Evolutionary conservation across 495 filamentous ascomycete genomes (phyloP).

Genomic region (Cenococcum geophilum): DNA sequence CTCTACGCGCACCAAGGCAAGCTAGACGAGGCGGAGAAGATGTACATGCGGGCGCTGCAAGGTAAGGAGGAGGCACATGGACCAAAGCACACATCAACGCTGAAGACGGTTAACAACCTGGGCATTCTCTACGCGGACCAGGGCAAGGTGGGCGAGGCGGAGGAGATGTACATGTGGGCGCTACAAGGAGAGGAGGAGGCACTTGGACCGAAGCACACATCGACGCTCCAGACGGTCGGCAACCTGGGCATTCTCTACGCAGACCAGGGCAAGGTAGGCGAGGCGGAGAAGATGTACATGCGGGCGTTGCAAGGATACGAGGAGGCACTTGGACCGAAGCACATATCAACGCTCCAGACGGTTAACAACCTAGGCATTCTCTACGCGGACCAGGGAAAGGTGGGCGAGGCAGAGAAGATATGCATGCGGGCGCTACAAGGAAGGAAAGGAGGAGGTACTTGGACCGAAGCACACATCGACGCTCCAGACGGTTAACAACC

Average conservation of each 20-base stretch:
- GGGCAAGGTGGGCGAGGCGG: too few relatives aligned
- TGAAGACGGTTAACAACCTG: too few relatives aligned
- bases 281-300: too few relatives aligned
- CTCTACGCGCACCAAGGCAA: too few relatives aligned
- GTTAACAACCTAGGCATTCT: too few relatives aligned
- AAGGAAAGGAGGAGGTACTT: constrained; percentile 7
- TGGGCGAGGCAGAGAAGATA: too few relatives aligned
- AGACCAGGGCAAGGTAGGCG: too few relatives aligned
- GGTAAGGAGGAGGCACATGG: constrained; percentile 39
- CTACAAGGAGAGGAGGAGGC: constrained; percentile 15
- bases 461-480: constrained; percentile 2
- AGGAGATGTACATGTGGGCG: constrained; percentile 14
- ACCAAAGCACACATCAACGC: constrained; percentile 39
- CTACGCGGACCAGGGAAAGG: too few relatives aligned
- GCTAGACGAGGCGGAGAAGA: too few relatives aligned
- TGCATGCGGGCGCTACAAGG: constrained; percentile 39
- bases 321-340: constrained; percentile 37
- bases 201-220: constrained; percentile 12
- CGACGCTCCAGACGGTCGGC: constrained; percentile 11
- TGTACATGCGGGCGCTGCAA: constrained; percentile 4
- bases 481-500: too few relatives aligned
- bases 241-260: constrained; percentile 30
- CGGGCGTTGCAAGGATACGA: constrained; percentile 31
- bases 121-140: too few relatives aligned
- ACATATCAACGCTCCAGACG: constrained; percentile 39